Base-by-base conservation (phyloP, 2,329 filamentous ascomycete genomes). In the Graphiopsis chlorocephala region DNA sequence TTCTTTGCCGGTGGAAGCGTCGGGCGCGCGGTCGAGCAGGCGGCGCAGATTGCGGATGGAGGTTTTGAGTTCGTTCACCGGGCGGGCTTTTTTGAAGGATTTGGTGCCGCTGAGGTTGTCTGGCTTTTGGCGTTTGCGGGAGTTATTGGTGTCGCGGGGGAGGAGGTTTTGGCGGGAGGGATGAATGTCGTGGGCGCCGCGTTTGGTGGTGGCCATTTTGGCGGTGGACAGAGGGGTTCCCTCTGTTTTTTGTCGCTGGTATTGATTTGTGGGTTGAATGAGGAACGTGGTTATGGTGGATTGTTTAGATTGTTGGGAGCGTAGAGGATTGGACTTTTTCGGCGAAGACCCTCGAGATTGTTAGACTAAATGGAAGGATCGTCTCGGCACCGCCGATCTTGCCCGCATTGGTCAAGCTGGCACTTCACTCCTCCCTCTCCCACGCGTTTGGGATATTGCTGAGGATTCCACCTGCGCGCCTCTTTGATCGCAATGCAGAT, bases 11-110 rank as follows among this genome's bases (percentile, higher is more conserved):
- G 56, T 25, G 10, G 15, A 5, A 6, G 52, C 35, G 25, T 55
- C 52, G 61, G n/a, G 52, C 14, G 84, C 82, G 66, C 84, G 82
- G 55, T 85, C 81, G 35, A 94, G 82, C 11, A 88, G 83, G 60
- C 91, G 84, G 71, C 87, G 85, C 63, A 93, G 86, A 61, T 88
- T 87, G 62, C 91, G 84, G 65, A 87, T 87, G 53, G 89, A 85
- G 77, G 90, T 90, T 79, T 90, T 93, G 60, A 90, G 82, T 72
- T 85, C 85, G 73, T 86, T 86, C 56, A 87, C 74, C 17, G 78
- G 73, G 64, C 76, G 72, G 29, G 73, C 69, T 65, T 75, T 77
- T 58, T 74, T 73, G 65, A 71, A 73, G 10, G 73, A 72, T 57
- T 72, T 72, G 42, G 62, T 64, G 63, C 67, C 65, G 47, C 64